Base-by-base conservation (phyloP, 1,284 basidiomycete species). In the Fomitopsis schrenkii region DNA sequence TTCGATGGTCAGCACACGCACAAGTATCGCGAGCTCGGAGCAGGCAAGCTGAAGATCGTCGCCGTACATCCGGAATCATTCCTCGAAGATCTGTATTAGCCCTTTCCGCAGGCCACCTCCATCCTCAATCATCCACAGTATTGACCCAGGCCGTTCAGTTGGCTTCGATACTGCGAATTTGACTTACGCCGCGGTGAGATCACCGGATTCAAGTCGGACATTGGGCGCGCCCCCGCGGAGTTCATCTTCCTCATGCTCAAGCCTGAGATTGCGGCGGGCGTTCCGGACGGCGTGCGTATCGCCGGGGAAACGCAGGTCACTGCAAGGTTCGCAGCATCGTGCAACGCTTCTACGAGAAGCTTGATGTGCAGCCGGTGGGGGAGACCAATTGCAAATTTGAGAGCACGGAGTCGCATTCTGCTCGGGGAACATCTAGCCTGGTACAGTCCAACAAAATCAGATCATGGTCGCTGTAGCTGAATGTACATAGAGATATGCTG, bases 61-160 rank as follows among this genome's bases (percentile, higher is more conserved):
- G 59, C 70, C 5, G 55, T 72, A 7, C 73, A 73, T 62, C 66
- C 62, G 4, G 66, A 68, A 1, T 54, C 68, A 8, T 72, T 74
- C 62, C 63, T 71, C 15, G 70, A 74, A 44, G 17, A 10, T 30
- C 52, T 44, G 22, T 46, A 30, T 45, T 26, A 12, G 28, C 17
- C 63, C 60, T 17, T 61, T 28, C 33, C 55, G 65, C 63, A 52
- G 38, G 64, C 59, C 19, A 17, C 15, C 35, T 36, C 35, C 35
- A 12, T 36, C 7, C 10, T 12, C 10, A 12, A 0, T 12, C 35
- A 36, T 7, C 35, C 35, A 7, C 7, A 36, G 6, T 36, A 36
- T 12, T 36, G 35, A 36, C 1, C 10, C 35, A 6, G 6, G 35
- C 35, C 35, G 7, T 12, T 7, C 41, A 73, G 71, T 71, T 48